Base-by-base conservation (phyloP, 345 rosid genomes). In the Citrus mangshanensis region DNA sequence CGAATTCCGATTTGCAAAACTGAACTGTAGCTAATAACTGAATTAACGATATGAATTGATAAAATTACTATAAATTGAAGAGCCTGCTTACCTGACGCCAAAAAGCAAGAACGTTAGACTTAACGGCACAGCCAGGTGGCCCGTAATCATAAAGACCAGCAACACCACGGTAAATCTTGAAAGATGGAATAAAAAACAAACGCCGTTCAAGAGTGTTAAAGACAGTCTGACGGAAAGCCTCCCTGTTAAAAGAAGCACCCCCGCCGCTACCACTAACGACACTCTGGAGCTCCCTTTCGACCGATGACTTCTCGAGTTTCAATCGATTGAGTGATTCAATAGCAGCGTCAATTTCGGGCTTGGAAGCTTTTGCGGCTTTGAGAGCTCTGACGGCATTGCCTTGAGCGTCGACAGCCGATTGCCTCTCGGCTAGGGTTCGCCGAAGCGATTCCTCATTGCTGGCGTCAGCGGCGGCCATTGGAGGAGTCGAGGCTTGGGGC, bases 101-200 rank as follows among this genome's bases (percentile, higher is more conserved):
- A 79, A 91, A 92, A 68, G 91, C 85, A 40, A 95, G 93, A 49
- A 95, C 93, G 71, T 93, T 95, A 34, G 93, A 84, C 86, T 95
- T 93, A 69, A 95, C 91, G 7, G 96, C 88, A 81, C 96, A 92
- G 3, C 99, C 99, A 32, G 99, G 98, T 25, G 98, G 97, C 1
- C 98, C 98, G 35, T 89, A 93, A 84, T 95, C 99, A 67, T 89
- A 95, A 61, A 95, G 92, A 5, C 99, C 99, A 16, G 99, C 97
- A 3, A 95, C 98, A 7, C 98, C 98, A 13, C 97, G 75, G 78
- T 95, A 95, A 76, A 95, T 95, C 89, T 92, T 90, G 79, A 93
- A 95, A 2, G 98, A 93, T 0, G 97, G 96, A 2, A 89, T 91
- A 76, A 84, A 95, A 63, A 95, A 95, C 82, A 93, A 85, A 28